Conservation (phyloP, 306 rosid species). For the Quercus agrifolia region DNA sequence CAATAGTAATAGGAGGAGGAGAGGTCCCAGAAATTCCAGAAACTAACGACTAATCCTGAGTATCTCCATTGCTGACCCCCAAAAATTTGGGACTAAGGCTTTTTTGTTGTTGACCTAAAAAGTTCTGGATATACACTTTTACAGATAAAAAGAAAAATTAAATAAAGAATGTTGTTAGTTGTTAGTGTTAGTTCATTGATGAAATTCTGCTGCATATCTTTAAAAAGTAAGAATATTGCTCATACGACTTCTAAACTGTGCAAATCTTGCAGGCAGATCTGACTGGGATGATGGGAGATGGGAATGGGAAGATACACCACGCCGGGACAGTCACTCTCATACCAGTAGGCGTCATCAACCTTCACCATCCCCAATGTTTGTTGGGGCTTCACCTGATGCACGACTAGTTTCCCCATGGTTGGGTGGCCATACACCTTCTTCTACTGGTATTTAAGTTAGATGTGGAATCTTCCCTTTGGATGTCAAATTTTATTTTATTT, state of each 20-base stretch:
- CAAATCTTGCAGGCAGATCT: conserved; percentile 61
- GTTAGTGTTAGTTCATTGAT: background rate
- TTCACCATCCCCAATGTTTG: conserved; percentile 84
- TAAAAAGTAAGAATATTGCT: background rate
- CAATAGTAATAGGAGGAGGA: too few species aligned
- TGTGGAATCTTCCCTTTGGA: background rate
- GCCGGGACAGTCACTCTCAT: conserved; percentile 57
- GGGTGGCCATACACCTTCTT: conserved; percentile 73
- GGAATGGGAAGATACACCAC: conserved; percentile 98
- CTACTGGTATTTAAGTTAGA: conserved; percentile 51
- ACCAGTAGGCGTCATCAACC: conserved; percentile 71
- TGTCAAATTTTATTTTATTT: background rate
- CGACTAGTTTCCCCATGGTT: conserved; percentile 94
- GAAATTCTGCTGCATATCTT: background rate
- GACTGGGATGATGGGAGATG: conserved; percentile 95
- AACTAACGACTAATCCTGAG: background rate
- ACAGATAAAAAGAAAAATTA: background rate
- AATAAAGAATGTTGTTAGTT: background rate
- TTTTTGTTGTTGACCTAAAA: background rate
- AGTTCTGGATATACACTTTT: background rate
- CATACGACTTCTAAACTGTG: conserved; percentile 11
- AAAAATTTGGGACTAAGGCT: too few species aligned
- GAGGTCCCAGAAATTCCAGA: background rate
- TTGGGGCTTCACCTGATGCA: conserved; percentile 97
- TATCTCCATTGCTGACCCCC: too few species aligned